Evolutionary conservation across 192 early-diverging fungal species (phyloP).

Genomic region (Piromyces finnis): DNA sequence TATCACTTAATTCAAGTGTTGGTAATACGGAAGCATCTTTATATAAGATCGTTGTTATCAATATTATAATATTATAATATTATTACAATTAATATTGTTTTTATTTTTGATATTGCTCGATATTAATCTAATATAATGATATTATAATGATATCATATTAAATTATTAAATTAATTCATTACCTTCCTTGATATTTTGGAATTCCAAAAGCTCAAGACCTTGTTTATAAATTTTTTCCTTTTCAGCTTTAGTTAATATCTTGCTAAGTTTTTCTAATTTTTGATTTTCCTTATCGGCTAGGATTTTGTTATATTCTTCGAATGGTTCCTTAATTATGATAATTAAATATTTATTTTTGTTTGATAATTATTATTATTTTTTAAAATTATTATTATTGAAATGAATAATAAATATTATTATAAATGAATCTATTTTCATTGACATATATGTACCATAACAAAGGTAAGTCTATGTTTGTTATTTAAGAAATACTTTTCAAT

Average conservation of each 20-base stretch:
- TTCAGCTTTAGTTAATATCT: slow-evolving; percentile 36
- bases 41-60: no score
- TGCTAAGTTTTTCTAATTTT: slow-evolving; percentile 41
- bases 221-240: slow-evolving; percentile 38
- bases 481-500: slow-evolving; percentile 61
- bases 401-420: no score
- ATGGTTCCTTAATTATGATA: slow-evolving; percentile 17
- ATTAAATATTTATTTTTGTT: no score
- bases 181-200: slow-evolving; percentile 52
- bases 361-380: no score
- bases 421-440: no score
- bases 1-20: slow-evolving; percentile 61
- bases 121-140: no score
- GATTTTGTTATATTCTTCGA: slow-evolving; percentile 34
- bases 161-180: no score
- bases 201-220: slow-evolving; percentile 41
- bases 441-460: slow-evolving; percentile 74
- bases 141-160: no score
- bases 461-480: slow-evolving; percentile 60
- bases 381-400: no score
- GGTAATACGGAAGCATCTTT: slow-evolving; percentile 64
- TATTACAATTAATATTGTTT: no score
- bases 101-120: no score
- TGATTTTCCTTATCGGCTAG: slow-evolving; percentile 42
- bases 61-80: no score